Evolutionary conservation across 257 asterid genomes (phyloP).

Genomic region (Primulina huaijiensis): DNA sequence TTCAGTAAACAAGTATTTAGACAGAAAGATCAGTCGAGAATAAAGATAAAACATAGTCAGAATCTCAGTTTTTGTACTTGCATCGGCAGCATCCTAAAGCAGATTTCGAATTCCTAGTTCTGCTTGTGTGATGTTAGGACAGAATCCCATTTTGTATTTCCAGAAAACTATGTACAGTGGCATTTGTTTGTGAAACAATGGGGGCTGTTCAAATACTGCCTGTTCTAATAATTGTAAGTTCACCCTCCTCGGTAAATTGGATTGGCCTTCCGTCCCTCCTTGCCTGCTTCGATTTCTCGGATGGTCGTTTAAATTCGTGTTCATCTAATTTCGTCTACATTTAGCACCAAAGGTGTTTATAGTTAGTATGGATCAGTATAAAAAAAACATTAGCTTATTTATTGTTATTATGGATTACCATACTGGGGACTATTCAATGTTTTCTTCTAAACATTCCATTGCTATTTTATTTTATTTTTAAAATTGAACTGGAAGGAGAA

Average conservation of each 20-base stretch:
- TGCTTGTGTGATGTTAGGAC: slow-evolving; percentile 44
- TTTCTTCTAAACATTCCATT: too few species aligned
- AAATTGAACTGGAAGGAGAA: too few species aligned
- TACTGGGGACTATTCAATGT: background rate
- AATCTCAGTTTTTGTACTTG: slow-evolving; percentile 27
- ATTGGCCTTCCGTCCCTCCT: background rate
- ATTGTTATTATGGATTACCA: background rate
- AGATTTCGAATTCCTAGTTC: slow-evolving; percentile 27
- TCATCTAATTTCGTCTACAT: background rate
- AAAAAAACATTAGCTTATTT: too few species aligned
- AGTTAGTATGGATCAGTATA: too few species aligned
- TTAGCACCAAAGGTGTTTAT: too few species aligned
- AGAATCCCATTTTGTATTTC: slow-evolving; percentile 18
- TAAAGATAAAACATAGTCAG: slow-evolving; percentile 16
- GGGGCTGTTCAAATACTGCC: too few species aligned
- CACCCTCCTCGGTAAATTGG: too few species aligned
- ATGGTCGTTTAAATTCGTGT: background rate
- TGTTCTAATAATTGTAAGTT: too few species aligned
- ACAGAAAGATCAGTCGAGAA: slow-evolving; percentile 28
- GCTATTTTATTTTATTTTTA: too few species aligned
- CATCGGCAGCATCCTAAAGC: slow-evolving; percentile 44
- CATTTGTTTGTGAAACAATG: too few species aligned
- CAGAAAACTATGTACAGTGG: slow-evolving; percentile 32
- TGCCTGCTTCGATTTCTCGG: too few species aligned
- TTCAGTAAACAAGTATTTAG: slow-evolving; percentile 38